phyloP scores from a whole-genome alignment of 106 monocot species.

The Dioscorea zingiberensis region DNA sequence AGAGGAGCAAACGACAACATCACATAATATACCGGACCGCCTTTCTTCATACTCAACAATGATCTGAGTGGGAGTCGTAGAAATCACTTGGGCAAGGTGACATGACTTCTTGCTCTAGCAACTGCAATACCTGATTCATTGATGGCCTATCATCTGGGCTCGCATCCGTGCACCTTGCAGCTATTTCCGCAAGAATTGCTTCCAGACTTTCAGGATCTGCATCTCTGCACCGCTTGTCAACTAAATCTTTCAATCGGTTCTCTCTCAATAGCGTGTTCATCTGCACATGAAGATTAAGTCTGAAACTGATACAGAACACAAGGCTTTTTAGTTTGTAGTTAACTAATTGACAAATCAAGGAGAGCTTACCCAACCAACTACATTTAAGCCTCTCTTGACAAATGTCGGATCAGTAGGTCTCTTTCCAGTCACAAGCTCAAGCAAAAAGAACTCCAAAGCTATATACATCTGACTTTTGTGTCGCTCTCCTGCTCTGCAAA shows the following conservation, averaged over 20 bases:
- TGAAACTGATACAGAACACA: no score
- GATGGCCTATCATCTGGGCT: conserved; percentile 62
- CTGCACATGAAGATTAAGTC: conserved; percentile 37
- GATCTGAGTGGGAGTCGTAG: conserved; percentile 56
- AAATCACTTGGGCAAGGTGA: conserved; percentile 64
- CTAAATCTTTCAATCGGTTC: conserved; percentile 63
- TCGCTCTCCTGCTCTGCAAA: conserved; percentile 64
- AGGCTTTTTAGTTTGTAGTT: no score
- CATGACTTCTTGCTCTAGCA: conserved; percentile 86
- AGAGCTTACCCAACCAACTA: conserved; percentile 87
- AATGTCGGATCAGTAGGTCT: conserved; percentile 80
- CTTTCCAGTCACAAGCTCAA: conserved; percentile 88
- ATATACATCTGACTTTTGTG: conserved; percentile 82
- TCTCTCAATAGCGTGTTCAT: conserved; percentile 59
- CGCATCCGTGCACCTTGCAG: conserved; percentile 77
- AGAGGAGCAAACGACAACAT: no score
- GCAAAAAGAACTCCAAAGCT: conserved; percentile 82
- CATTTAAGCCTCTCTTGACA: conserved; percentile 68
- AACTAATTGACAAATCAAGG: no score
- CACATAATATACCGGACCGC: no score
- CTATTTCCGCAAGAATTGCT: conserved; percentile 73
- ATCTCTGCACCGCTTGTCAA: conserved; percentile 56
- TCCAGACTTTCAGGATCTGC: conserved; percentile 68
- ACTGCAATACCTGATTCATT: conserved; percentile 66
- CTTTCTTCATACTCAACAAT: no score